Evolutionary conservation across 78 protist genomes (phyloP), one percentile per base, ranked within the genome.

Genomic region (Dictyostelium firmibasis): DNA sequence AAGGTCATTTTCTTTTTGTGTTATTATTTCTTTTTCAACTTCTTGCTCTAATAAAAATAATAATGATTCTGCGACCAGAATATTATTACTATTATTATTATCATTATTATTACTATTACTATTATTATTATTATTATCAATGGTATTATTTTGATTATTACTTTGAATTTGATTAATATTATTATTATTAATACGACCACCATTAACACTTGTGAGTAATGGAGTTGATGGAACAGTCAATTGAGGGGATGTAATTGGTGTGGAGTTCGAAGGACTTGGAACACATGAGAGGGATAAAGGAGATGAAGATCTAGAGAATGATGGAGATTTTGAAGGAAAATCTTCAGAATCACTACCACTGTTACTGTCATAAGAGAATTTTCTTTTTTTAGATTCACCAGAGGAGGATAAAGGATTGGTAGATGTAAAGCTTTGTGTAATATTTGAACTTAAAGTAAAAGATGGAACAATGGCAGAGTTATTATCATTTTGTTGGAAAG

Each of bases 1-100:
- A 7, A 89, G 38, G 31, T 89, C 94, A 29, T 41, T 60, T 57
- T 89, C 94, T 70, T 89, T 89, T 78, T 89, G 94, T 18, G 85
- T 31, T 11, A 67, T 62, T 33, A 89, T 62, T 64, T 89, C 94
- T 69, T 89, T 89, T 43, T 78, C 86, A 33, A 69, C 94, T 31
- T 89, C 94, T 38, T 78, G 87, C 50, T 89, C 94, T 25, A 89
- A 67, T 16, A 78, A 31, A 27, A 81, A 36, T 50, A 89, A 81
- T 41, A 89, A 57, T 31, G 86, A 81, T 53, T 81, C 86, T 5
- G 44, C 33, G 16, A 44, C 38, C 27, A 41, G 43, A 38, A 4
- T 38, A 4, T 38, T 38, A 38, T 38, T 38, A 38, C 4, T 38
- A 16, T 11, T 72, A 72, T 16, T 72, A 72, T 27, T 33, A 29